Evolutionary conservation across 352 stramenopile genomes (phyloP).

Genomic region (Phytophthora cryptogea): DNA sequence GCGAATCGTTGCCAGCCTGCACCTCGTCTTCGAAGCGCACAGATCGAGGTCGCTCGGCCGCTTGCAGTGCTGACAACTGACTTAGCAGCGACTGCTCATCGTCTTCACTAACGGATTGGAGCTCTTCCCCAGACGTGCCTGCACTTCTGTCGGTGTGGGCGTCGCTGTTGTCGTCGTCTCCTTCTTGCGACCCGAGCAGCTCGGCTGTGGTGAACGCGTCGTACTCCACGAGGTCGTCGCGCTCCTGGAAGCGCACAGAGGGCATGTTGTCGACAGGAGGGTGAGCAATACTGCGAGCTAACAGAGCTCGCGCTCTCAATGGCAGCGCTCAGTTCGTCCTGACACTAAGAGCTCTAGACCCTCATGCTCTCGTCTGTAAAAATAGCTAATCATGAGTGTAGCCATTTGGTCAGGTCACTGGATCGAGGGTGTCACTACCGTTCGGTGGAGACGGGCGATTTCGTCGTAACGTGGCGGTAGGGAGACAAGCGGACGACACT

Average conservation of each 20-base stretch:
- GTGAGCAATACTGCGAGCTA: neutral
- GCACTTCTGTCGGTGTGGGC: conserved; percentile 9
- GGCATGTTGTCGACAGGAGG: conserved; percentile 2
- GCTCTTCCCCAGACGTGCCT: conserved; percentile 7
- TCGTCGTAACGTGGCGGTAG: conserved; percentile 2
- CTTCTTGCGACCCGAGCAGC: conserved; percentile 20
- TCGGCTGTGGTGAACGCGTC: conserved; percentile 25
- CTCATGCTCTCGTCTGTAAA: conserved; percentile 23
- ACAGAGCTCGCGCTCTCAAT: neutral
- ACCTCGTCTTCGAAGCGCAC: conserved; percentile 25
- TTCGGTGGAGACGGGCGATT: conserved; percentile 22
- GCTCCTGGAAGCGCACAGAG: conserved; percentile 17
- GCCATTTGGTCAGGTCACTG: conserved; percentile 17
- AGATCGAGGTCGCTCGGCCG: conserved; percentile 1
- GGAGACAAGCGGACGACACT: conserved; percentile 4
- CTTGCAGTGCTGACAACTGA: conserved; percentile 21
- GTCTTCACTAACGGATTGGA: conserved; percentile 10
- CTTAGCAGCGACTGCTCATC: conserved; percentile 22
- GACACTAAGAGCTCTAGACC: neutral
- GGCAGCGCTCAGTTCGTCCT: no score
- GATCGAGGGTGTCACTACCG: conserved; percentile 4
- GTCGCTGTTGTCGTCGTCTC: conserved; percentile 7
- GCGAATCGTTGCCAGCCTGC: conserved; percentile 5
- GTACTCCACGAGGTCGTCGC: conserved; percentile 11
- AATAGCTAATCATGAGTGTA: conserved; percentile 27